A percentile compares a stretch with the other conserved stretches of the same genome.
phyloP scores from a whole-genome alignment of 305 asterid genomes.

The Lippia alba region DNA sequence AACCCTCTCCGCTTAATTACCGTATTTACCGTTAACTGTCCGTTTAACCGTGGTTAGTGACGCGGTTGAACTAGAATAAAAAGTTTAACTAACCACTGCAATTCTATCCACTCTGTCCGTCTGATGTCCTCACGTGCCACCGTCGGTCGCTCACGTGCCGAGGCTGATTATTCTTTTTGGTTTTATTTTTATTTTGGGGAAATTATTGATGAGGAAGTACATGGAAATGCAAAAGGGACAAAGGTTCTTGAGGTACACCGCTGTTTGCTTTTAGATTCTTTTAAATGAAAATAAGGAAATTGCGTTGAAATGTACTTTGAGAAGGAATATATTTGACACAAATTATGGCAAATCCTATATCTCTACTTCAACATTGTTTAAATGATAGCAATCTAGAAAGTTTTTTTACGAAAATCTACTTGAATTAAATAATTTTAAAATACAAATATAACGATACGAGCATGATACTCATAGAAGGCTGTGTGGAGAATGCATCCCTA shows the following conservation, averaged over 20 bases:
- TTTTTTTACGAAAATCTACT: no score
- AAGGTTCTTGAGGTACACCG: neutral
- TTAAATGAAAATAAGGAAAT: no score
- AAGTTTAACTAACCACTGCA: conserved; percentile 46
- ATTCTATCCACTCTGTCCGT: conserved; percentile 41
- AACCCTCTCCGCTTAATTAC: conserved; percentile 15
- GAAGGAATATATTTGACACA: neutral
- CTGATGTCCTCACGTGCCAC: conserved; percentile 51
- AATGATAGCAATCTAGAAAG: no score
- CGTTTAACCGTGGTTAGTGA: conserved; percentile 34
- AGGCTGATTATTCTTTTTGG: conserved; percentile 27
- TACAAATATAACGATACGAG: no score
- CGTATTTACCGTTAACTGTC: neutral
- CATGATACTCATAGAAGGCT: no score
- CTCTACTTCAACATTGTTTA: no score
- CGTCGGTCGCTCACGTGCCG: conserved; percentile 56
- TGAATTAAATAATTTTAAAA: no score
- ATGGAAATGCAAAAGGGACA: neutral
- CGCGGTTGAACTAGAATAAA: neutral
- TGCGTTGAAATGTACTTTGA: neutral
- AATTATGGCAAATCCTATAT: neutral
- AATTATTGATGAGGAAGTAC: neutral
- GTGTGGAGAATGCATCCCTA: no score
- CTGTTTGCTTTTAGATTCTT: neutral
- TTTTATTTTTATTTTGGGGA: neutral